Evolutionary conservation across 2,329 filamentous ascomycete species (phyloP).

Genomic region (Nigrospora sphaerica): DNA sequence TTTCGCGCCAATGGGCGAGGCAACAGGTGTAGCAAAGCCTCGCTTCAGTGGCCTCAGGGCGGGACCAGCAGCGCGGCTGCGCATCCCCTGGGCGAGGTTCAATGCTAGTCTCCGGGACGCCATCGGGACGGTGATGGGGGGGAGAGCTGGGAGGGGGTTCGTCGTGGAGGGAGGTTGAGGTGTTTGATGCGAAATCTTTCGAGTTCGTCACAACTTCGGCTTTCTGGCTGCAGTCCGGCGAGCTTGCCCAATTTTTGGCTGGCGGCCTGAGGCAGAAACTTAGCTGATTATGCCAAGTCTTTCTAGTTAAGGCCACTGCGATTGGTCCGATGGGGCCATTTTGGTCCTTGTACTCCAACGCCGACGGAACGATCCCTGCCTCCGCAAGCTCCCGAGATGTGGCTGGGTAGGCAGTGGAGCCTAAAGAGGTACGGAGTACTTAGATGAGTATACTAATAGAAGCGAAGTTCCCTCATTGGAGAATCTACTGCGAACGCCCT

Average conservation of each 20-base stretch:
- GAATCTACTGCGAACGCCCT: too few species aligned
- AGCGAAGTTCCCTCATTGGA: too few species aligned
- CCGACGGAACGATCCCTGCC: too few species aligned
- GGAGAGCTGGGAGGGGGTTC: conserved; percentile 28
- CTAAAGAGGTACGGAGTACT: too few species aligned
- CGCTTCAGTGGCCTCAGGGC: conserved; percentile 70
- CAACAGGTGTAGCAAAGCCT: conserved; percentile 83
- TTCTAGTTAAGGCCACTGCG: too few species aligned
- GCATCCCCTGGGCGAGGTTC: conserved; percentile 85
- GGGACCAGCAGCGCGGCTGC: conserved; percentile 78
- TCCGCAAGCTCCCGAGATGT: too few species aligned
- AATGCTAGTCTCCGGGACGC: conserved; percentile 95
- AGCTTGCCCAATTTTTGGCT: conserved; percentile 20
- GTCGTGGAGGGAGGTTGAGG: conserved; percentile 35
- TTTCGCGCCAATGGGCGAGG: conserved; percentile 57
- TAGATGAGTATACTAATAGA: too few species aligned
- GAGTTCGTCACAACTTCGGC: conserved; percentile 16
- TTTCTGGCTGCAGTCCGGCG: conserved; percentile 8
- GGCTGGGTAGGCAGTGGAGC: too few species aligned
- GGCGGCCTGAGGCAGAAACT: conserved; percentile 12
- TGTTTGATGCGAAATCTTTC: conserved; percentile 39
- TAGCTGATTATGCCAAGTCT: too few species aligned
- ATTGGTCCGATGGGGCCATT: too few species aligned
- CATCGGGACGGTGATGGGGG: conserved; percentile 51
- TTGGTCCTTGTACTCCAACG: too few species aligned